These are phyloP conservation scores for Tripterygium wilfordii DNA, from an alignment of 177 flowering plant species.

Conservation along the genomic window DNA sequence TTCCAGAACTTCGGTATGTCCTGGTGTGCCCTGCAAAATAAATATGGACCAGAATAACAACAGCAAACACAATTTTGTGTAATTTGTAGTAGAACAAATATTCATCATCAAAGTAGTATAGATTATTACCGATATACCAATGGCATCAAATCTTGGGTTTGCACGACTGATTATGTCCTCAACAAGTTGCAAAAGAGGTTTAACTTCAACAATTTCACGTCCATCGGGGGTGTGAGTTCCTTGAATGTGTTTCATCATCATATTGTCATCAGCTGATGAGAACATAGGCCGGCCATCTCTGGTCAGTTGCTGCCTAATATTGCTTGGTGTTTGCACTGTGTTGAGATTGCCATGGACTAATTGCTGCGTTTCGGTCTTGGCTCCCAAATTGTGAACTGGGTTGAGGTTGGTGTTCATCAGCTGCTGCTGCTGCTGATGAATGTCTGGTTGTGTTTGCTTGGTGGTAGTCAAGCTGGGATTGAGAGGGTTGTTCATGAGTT, in stretches of 20 bases:
- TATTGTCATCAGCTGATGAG: slow-evolving; percentile 28
- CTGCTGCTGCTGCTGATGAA: too few species aligned
- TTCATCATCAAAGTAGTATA: background rate
- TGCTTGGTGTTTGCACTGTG: too few species aligned
- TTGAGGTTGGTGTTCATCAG: too few species aligned
- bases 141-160: slow-evolving; percentile 4
- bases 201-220: slow-evolving; percentile 28
- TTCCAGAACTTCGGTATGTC: slow-evolving; percentile 2
- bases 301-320: slow-evolving; percentile 10
- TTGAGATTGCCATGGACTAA: too few species aligned
- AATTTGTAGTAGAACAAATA: background rate
- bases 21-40: background rate
- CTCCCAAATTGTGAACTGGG: too few species aligned
- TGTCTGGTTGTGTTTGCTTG: too few species aligned
- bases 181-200: slow-evolving; percentile 32
- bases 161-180: slow-evolving; percentile 41
- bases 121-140: background rate
- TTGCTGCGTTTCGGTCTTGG: too few species aligned
- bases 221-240: slow-evolving; percentile 39
- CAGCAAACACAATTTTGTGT: background rate
- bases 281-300: slow-evolving; percentile 13
- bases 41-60: background rate
- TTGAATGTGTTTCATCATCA: slow-evolving; percentile 30
- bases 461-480: too few species aligned
- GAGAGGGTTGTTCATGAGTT: background rate